A percentile compares a stretch with the other conserved stretches of the same genome.
These are phyloP conservation scores for Fusarium acutatum DNA, from an alignment of 2,329 filamentous ascomycete genomes.

Conservation along the genomic window DNA sequence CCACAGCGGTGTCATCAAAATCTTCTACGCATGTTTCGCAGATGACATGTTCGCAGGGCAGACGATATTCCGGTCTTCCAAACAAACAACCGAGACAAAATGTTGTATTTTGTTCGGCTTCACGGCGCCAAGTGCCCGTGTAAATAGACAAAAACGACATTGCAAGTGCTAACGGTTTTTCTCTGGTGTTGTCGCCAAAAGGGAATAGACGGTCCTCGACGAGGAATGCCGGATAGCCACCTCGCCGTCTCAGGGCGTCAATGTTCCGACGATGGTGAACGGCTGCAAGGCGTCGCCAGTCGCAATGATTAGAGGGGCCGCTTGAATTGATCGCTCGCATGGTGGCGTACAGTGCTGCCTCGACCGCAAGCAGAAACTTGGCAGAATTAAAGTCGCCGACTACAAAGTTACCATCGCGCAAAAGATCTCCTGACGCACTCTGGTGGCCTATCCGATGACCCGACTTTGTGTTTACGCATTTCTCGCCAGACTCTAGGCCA, in stretches of 20 bases:
- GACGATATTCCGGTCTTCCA: neutral
- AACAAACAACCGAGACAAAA: neutral
- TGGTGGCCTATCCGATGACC: neutral
- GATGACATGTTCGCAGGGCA: neutral
- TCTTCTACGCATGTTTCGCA: neutral
- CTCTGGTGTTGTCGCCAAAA: neutral
- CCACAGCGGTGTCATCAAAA: neutral
- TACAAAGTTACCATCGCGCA: neutral
- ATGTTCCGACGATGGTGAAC: neutral
- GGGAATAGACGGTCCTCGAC: neutral
- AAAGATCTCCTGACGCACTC: neutral
- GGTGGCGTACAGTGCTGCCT: neutral
- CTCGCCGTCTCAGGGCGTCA: neutral
- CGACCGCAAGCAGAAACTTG: neutral
- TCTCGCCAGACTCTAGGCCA: neutral
- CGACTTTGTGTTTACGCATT: neutral
- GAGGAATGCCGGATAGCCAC: neutral
- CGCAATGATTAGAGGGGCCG: neutral
- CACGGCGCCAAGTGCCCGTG: neutral
- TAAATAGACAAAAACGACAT: neutral
- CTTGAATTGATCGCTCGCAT: neutral
- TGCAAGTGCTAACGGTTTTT: neutral
- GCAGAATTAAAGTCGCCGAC: neutral
- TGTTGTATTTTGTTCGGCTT: neutral
- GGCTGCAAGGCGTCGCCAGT: neutral